These are phyloP conservation scores for Tausonia pullulans DNA, from an alignment of 1,284 basidiomycete species.

Conservation along the genomic window DNA sequence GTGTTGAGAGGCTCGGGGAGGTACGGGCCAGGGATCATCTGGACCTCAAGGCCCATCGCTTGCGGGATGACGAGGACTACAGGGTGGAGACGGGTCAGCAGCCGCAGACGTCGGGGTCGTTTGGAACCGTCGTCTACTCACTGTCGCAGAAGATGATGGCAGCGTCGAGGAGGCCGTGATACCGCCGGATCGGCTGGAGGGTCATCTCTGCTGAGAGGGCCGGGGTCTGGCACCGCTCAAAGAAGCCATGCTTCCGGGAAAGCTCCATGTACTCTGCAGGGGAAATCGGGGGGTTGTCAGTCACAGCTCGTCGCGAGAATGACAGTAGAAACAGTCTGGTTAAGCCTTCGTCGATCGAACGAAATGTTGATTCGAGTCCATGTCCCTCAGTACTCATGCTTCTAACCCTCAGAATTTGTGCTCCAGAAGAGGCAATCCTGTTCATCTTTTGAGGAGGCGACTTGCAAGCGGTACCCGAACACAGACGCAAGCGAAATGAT, in stretches of 20 bases:
- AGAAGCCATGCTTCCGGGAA: constrained; percentile 76
- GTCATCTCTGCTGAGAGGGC: constrained; percentile 74
- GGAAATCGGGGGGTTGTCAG: constrained; percentile 18
- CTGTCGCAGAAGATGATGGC: constrained; percentile 92
- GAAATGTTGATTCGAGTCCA: background rate
- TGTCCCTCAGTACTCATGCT: background rate
- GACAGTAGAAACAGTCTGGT: too few relatives aligned
- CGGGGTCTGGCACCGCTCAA: constrained; percentile 83
- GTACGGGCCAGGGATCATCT: constrained; percentile 82
- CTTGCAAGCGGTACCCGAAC: background rate
- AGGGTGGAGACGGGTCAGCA: constrained; percentile 1
- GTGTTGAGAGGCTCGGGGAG: constrained; percentile 72
- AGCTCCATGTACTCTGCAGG: constrained; percentile 69
- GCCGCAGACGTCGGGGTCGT: background rate
- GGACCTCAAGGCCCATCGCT: constrained; percentile 85
- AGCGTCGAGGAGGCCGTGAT: constrained; percentile 72
- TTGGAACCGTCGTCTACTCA: background rate
- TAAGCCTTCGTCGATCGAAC: background rate
- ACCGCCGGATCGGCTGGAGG: constrained; percentile 80
- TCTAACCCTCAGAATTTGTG: background rate
- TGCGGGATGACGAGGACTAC: constrained; percentile 79
- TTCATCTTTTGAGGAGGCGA: background rate
- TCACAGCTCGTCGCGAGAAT: background rate
- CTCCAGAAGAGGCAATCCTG: background rate
- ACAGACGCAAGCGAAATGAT: background rate